Evolutionary conservation across 331 rosid species (phyloP).

Genomic region (Pyracantha coccinea): DNA sequence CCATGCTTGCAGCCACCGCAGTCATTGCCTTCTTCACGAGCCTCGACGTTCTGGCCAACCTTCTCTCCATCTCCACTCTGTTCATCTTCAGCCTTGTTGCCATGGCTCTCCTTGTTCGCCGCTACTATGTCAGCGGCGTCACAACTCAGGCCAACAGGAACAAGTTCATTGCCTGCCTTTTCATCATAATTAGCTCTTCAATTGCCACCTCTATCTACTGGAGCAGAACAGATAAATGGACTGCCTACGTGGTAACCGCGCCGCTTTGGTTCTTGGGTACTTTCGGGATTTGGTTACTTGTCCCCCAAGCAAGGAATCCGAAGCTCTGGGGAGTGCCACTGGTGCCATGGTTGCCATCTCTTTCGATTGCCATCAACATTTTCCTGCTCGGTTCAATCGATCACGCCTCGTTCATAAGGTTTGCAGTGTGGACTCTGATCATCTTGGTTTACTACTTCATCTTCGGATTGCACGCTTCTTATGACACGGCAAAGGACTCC

Average conservation of each 20-base stretch:
- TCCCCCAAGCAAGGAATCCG: slow-evolving; percentile 47
- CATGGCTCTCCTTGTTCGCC: slow-evolving; percentile 43
- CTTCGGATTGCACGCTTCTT: slow-evolving; percentile 67
- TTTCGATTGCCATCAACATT: slow-evolving; percentile 44
- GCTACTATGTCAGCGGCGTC: slow-evolving; percentile 42
- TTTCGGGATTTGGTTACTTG: slow-evolving; percentile 29
- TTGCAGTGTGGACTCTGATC: slow-evolving; percentile 39
- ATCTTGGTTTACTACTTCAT: slow-evolving; percentile 46
- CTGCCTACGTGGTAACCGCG: slow-evolving; percentile 29
- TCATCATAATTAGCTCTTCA: slow-evolving; percentile 35
- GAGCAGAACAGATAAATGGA: slow-evolving; percentile 32
- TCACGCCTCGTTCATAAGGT: slow-evolving; percentile 37
- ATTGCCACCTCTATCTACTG: slow-evolving; percentile 28
- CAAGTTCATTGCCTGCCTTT: slow-evolving; percentile 32
- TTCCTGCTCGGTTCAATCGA: slow-evolving; percentile 78
- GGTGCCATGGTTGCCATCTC: slow-evolving; percentile 64
- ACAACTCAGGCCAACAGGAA: slow-evolving; percentile 24
- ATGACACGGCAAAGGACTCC: slow-evolving; percentile 44
- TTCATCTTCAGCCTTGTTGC: slow-evolving; percentile 64
- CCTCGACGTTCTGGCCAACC: slow-evolving; percentile 36
- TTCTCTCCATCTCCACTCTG: slow-evolving; percentile 62
- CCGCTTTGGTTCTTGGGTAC: slow-evolving; percentile 55
- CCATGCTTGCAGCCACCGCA: slow-evolving; percentile 58
- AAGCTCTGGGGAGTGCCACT: slow-evolving; percentile 64
- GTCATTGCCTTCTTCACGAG: slow-evolving; percentile 58